Conservation (phyloP, 2,329 filamentous ascomycete genomes). For the Bipolaris cookei region DNA sequence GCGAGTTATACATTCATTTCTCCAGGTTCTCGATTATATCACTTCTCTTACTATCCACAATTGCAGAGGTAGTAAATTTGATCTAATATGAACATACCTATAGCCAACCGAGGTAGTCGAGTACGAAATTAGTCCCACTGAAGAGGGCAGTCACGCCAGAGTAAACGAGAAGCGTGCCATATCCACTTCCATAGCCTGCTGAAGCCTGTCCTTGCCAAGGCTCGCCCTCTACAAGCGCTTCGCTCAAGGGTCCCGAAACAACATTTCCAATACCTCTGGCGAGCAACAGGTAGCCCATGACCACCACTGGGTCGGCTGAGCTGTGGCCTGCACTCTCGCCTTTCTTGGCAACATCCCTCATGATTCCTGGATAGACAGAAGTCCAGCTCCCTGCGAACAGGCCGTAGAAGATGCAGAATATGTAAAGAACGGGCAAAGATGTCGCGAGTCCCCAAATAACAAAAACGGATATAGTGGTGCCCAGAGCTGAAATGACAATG, state of each 20-base stretch:
- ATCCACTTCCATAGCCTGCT: conserved; percentile 49
- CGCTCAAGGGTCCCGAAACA: conserved; percentile 57
- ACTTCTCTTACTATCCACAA: too few relatives aligned
- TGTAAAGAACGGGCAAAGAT: conserved; percentile 40
- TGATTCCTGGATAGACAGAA: conserved; percentile 32
- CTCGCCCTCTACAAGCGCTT: conserved; percentile 43
- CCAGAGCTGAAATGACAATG: conserved; percentile 23
- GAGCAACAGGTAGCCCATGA: neutral
- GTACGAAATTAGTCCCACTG: conserved; percentile 8
- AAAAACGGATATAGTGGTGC: conserved; percentile 30
- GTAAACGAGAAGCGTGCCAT: conserved; percentile 50
- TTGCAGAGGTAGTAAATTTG: too few relatives aligned
- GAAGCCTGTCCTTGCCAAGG: conserved; percentile 26
- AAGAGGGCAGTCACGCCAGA: conserved; percentile 46
- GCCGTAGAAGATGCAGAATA: conserved; percentile 43
- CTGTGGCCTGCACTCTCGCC: neutral
- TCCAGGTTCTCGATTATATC: too few relatives aligned
- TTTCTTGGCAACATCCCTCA: conserved; percentile 36
- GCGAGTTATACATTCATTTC: too few relatives aligned
- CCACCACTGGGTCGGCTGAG: neutral
- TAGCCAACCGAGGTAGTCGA: too few relatives aligned
- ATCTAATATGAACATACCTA: too few relatives aligned
- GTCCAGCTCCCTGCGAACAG: conserved; percentile 42
- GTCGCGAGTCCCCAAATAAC: conserved; percentile 55
- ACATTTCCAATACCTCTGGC: conserved; percentile 56